Base-by-base conservation (phyloP, 768 basidiomycete species). In the Leccinum fibrillosum region DNA sequence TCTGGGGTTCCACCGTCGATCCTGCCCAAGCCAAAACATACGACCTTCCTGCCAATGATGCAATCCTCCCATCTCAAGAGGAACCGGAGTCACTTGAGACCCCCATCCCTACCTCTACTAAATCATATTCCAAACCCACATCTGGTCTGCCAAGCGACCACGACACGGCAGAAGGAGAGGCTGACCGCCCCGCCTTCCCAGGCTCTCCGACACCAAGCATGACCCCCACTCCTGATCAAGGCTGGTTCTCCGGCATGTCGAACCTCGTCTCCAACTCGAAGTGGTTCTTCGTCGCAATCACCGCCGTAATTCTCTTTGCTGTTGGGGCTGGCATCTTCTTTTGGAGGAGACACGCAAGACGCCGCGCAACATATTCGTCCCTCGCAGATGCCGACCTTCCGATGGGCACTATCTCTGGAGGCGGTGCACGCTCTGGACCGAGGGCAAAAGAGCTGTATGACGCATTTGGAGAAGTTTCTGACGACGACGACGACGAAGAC, bases 401-500 rank as follows among this genome's bases (percentile, higher is more conserved):
- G 8, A 93, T 98, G 92, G 84, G 80, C 52, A 70, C 87, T 4
- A 72, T 97, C 30, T 78, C 82, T 19, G 72, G 78, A 23, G 67
- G 75, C 4, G 72, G 76, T 28, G 62, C 48, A 55, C 63, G 61
- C 17, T 52, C 73, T 12, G 65, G 79, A 23, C 76, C 80, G 37
- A 80, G 86, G 52, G 90, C 94, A 52, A 89, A 89, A 75, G 96
- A 98, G 74, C 69, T 99, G 60, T 98, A 98, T 66, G 94, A 98
- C 73, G 95, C 96, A 17, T 98, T 98, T 74, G 94, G 93, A 35
- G 93, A 94, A 67, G 81, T 86, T 26, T 89, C 88, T 30, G 94
- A 92, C 59, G 89, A 92, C 48, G 89, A 89, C 48, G 89, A 89
- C 48, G 89, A 89, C 57, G 89, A 91, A 49, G 86, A 90, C 53